These are phyloP conservation scores for Lobosporangium transversale DNA, from an alignment of 192 early-diverging fungal species.

Conservation along the genomic window DNA sequence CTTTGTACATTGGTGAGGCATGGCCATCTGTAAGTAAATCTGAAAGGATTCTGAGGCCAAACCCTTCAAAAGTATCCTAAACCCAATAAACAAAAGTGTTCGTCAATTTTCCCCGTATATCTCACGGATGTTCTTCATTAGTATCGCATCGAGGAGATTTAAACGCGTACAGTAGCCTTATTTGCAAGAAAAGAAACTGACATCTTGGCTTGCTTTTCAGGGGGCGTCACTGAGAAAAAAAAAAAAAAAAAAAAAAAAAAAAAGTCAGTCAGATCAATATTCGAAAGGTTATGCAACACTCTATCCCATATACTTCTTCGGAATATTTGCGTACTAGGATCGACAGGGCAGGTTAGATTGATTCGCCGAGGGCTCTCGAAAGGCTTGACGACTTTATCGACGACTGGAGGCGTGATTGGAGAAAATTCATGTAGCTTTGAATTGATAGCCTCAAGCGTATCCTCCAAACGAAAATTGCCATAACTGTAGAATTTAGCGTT, in stretches of 20 bases:
- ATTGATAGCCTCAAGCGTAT: constrained; percentile 78
- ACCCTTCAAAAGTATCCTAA: constrained; percentile 85
- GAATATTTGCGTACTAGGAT: constrained; percentile 67
- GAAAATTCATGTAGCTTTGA: constrained; percentile 66
- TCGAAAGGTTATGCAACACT: neutral
- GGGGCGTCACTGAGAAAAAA: constrained; percentile 60
- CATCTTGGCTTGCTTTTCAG: constrained; percentile 84
- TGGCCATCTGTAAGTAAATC: constrained; percentile 87
- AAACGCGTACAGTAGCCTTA: constrained; percentile 64
- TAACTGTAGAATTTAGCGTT: constrained; percentile 94
- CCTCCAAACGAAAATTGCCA: constrained; percentile 81
- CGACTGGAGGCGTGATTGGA: constrained; percentile 55
- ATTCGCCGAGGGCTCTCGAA: constrained; percentile 61
- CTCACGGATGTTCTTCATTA: too few relatives aligned
- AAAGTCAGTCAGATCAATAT: neutral
- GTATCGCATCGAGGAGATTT: neutral
- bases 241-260: neutral
- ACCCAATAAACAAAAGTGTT: too few relatives aligned
- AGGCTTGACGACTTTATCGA: constrained; percentile 65
- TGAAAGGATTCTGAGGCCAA: constrained; percentile 82
- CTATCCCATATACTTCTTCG: neutral
- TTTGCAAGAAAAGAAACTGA: constrained; percentile 80
- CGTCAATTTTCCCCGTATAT: too few relatives aligned
- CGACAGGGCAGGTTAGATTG: constrained; percentile 66
- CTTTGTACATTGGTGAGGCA: constrained; percentile 93